phyloP scores from a whole-genome alignment of 495 filamentous ascomycete genomes.

The Copromyces sp. region DNA sequence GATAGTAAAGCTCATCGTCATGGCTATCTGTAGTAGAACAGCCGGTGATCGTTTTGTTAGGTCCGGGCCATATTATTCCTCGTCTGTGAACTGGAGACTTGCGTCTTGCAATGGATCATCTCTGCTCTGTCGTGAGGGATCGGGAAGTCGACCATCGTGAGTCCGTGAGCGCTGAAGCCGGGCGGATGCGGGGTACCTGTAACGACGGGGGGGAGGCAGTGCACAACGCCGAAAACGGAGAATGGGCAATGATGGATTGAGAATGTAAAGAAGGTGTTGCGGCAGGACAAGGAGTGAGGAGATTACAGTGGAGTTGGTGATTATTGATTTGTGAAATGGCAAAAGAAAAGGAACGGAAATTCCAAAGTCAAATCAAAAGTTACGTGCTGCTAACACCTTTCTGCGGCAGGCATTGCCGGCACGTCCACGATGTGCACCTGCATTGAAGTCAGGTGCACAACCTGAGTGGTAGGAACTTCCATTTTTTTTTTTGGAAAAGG shows the following conservation, averaged over 20 bases:
- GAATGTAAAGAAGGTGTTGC: not conserved
- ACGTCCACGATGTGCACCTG: not conserved
- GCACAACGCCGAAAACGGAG: not conserved
- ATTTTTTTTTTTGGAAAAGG: not conserved
- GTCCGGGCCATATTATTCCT: not conserved
- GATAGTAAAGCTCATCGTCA: not conserved
- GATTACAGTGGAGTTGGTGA: not conserved
- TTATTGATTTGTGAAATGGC: not conserved
- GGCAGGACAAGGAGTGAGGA: not conserved
- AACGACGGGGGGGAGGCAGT: too few species aligned
- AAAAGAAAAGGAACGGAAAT: too few species aligned
- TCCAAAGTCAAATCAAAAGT: too few species aligned
- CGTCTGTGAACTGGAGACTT: not conserved
- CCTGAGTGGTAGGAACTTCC: not conserved
- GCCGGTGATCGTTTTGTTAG: not conserved
- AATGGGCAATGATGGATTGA: not conserved
- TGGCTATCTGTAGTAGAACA: not conserved
- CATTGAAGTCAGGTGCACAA: not conserved
- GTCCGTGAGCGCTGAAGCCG: not conserved
- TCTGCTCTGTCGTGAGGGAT: not conserved
- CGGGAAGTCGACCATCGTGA: not conserved
- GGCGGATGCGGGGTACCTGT: not conserved
- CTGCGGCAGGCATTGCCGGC: not conserved
- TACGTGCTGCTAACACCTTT: not conserved
- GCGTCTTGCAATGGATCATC: not conserved